Conservation (phyloP, 805 yeast species). For the Saccharomyces cerevisiae region DNA sequence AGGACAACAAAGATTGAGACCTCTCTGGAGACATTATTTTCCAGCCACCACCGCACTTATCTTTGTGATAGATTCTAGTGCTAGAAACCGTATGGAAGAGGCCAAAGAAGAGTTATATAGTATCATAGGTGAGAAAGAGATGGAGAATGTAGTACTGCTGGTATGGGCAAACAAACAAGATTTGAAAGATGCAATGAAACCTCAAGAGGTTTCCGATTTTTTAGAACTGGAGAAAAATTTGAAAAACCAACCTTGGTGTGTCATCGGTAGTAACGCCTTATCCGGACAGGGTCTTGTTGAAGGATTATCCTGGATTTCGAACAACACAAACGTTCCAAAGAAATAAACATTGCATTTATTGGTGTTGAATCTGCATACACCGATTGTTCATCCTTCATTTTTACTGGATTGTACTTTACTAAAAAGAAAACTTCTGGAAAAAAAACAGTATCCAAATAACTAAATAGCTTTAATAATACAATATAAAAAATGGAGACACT, state of each 20-base stretch:
- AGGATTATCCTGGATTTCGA: conserved; percentile 78
- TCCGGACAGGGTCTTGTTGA: conserved; percentile 87
- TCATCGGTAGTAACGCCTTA: conserved; percentile 82
- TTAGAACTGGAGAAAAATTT: conserved; percentile 52
- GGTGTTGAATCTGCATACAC: background rate
- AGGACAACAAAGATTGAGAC: conserved; percentile 88
- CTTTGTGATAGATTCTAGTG: conserved; percentile 82
- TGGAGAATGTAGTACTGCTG: conserved; percentile 67
- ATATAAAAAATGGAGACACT: background rate
- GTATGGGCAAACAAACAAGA: conserved; percentile 90
- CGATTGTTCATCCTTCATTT: background rate
- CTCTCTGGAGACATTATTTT: conserved; percentile 91
- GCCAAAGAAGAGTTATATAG: conserved; percentile 70
- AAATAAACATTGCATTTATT: conserved; percentile 4
- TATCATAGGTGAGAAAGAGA: conserved; percentile 75
- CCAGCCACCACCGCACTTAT: conserved; percentile 89
- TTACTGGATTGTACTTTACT: background rate
- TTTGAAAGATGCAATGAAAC: conserved; percentile 59
- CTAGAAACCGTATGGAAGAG: conserved; percentile 61
- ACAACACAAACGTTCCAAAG: conserved; percentile 35
- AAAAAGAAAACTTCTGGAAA: background rate
- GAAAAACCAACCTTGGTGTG: conserved; percentile 76
- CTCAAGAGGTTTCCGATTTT: conserved; percentile 69
- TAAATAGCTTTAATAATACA: background rate
- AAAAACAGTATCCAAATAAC: background rate